These are phyloP conservation scores for Sporothrix brunneoviolacea DNA, from an alignment of 2,329 filamentous ascomycete genomes.

Conservation along the genomic window DNA sequence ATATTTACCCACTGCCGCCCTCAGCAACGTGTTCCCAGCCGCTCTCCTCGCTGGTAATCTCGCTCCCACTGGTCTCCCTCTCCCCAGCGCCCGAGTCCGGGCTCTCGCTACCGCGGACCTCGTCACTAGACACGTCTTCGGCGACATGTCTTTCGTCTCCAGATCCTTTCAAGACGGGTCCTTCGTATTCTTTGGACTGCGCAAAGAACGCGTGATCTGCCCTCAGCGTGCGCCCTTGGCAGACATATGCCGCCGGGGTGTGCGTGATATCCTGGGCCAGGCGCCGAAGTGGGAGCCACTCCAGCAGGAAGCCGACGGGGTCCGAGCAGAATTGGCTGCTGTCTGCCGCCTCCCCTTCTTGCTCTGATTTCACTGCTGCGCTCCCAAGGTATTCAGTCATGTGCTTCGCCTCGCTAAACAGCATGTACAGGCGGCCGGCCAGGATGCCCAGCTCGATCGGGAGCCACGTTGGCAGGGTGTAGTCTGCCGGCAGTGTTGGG, in stretches of 20 bases:
- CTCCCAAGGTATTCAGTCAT: conserved; percentile 27
- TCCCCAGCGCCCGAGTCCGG: too few species aligned
- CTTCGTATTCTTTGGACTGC: background rate
- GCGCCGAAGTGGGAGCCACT: conserved; percentile 50
- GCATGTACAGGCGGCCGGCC: conserved; percentile 54
- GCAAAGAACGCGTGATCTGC: conserved; percentile 49
- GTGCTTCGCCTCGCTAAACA: conserved; percentile 37
- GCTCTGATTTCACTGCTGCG: background rate
- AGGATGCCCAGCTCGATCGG: conserved; percentile 53
- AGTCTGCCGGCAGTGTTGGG: conserved; percentile 36
- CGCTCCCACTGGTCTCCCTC: too few species aligned
- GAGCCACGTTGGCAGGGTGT: conserved; percentile 45
- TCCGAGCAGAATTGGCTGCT: conserved; percentile 24
- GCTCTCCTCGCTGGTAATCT: too few species aligned
- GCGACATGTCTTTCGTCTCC: too few species aligned
- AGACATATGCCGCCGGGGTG: conserved; percentile 53
- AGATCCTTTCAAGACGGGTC: too few species aligned
- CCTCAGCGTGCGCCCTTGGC: conserved; percentile 42
- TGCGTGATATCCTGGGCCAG: conserved; percentile 50
- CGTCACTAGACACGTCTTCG: too few species aligned
- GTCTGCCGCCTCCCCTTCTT: background rate
- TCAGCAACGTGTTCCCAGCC: too few species aligned
- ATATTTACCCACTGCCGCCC: too few species aligned
- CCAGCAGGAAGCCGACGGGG: conserved; percentile 43
- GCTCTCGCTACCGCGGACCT: too few species aligned